These are phyloP conservation scores for Sporisorium scitamineum DNA, from an alignment of 1,284 basidiomycete species.

Conservation along the genomic window DNA sequence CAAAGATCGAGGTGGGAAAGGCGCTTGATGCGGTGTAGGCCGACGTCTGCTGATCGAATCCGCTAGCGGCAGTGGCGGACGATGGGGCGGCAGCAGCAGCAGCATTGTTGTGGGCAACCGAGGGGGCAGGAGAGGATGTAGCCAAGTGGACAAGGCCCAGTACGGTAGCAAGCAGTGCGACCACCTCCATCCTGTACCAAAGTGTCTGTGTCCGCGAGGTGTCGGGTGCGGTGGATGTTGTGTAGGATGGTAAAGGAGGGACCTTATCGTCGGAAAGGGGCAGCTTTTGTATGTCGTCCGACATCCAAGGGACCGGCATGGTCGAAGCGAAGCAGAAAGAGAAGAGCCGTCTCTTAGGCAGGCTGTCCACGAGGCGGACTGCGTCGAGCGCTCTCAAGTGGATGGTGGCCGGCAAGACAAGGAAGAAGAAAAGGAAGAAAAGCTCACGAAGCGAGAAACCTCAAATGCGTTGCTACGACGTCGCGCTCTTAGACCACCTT, in stretches of 20 bases:
- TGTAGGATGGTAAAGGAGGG: background rate
- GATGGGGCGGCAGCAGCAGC: background rate
- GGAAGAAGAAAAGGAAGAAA: background rate
- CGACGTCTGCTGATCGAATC: slow-evolving; percentile 28
- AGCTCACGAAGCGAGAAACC: slow-evolving; percentile 11
- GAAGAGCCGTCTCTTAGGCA: slow-evolving; percentile 3
- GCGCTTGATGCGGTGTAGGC: slow-evolving; percentile 61
- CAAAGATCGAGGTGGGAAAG: slow-evolving; percentile 67
- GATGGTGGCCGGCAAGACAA: slow-evolving; percentile 2
- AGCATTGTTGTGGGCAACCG: slow-evolving; percentile 13
- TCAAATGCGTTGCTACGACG: background rate
- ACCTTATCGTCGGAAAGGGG: background rate
- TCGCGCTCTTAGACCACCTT: slow-evolving; percentile 4
- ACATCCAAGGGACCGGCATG: slow-evolving; percentile 21
- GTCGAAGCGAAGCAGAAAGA: background rate
- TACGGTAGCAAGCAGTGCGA: slow-evolving; percentile 23
- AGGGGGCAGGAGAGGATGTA: slow-evolving; percentile 23
- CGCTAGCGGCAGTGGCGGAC: background rate
- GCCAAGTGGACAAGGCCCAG: slow-evolving; percentile 24
- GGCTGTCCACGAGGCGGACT: slow-evolving; percentile 7
- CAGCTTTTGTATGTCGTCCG: slow-evolving; percentile 47
- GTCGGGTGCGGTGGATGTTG: background rate
- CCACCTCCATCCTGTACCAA: slow-evolving; percentile 41
- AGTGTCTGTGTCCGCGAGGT: slow-evolving; percentile 6
- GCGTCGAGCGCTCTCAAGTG: background rate